Percentiles rank a stretch among this genome's conserved stretches.
These are phyloP conservation scores for Vicia villosa DNA, from an alignment of 306 rosid genomes.

Conservation along the genomic window DNA sequence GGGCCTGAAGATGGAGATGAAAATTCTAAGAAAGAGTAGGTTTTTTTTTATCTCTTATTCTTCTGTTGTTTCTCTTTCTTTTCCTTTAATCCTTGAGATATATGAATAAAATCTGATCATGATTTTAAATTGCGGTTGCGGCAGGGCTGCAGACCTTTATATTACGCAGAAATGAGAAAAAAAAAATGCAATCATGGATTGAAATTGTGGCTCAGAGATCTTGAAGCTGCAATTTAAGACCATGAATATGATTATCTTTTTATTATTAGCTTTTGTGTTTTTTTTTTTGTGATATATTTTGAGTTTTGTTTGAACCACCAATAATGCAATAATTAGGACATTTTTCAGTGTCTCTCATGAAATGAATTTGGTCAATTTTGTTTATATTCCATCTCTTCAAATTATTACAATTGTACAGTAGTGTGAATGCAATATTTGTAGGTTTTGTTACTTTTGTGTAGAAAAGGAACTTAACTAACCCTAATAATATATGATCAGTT, in stretches of 20 bases:
- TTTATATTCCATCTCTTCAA: neutral
- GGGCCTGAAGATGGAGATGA: conserved; percentile 46
- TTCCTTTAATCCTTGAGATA: conserved; percentile 11
- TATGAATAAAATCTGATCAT: neutral
- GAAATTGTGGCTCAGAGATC: no score
- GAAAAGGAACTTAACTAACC: conserved; percentile 43
- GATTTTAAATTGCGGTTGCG: neutral
- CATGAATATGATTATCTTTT: conserved; percentile 10
- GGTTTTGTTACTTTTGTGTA: conserved; percentile 24
- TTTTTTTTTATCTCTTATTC: conserved; percentile 14
- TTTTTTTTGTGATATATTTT: conserved; percentile 19
- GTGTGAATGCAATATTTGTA: conserved; percentile 16
- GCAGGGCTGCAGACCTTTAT: no score
- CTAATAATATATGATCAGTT: conserved; percentile 30
- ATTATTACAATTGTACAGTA: conserved; percentile 4
- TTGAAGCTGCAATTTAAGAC: neutral
- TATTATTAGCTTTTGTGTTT: conserved; percentile 16
- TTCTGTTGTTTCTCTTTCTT: conserved; percentile 1
- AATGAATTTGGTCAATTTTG: conserved; percentile 33
- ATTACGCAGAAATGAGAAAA: no score
- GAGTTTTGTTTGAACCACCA: conserved; percentile 22
- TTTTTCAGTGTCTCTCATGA: conserved; percentile 14
- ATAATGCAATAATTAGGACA: conserved; percentile 31
- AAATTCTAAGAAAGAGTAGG: conserved; percentile 78
- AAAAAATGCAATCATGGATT: no score